Conservation (phyloP, 1,284 basidiomycete species). For the Pterulicium gracile region DNA sequence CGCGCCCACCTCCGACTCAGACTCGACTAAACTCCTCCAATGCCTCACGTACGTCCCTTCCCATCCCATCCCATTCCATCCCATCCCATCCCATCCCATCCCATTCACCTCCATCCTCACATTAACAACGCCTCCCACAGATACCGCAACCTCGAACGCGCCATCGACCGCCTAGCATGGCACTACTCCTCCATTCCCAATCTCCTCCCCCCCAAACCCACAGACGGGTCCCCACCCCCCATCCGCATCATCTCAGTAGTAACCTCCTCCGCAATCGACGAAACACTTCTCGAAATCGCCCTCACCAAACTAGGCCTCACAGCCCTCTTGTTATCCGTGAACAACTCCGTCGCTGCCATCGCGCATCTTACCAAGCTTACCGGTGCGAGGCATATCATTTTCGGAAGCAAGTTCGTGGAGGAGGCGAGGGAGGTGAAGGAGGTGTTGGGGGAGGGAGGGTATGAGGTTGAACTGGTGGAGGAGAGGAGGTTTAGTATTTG, state of each 20-base stretch:
- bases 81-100: too few species aligned
- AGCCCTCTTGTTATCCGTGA: constrained; percentile 37
- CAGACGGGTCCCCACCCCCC: constrained; percentile 16
- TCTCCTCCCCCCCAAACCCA: neutral
- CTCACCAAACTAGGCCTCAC: constrained; percentile 32
- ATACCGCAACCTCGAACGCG: constrained; percentile 21
- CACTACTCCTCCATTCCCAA: constrained; percentile 19
- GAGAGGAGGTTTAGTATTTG: constrained; percentile 33
- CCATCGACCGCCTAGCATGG: constrained; percentile 31
- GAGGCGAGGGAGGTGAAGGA: constrained; percentile 23
- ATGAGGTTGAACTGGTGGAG: constrained; percentile 20
- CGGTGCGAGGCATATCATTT: constrained; percentile 33
- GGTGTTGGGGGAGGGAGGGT: constrained; percentile 20
- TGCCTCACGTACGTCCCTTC: constrained; percentile 12
- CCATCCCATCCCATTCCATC: too few species aligned
- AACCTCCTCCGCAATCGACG: constrained; percentile 29
- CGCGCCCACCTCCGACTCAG: constrained; percentile 12
- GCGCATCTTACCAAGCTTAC: constrained; percentile 44
- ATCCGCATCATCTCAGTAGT: constrained; percentile 27
- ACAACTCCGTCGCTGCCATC: constrained; percentile 46
- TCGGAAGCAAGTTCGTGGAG: constrained; percentile 26
- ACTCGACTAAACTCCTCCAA: constrained; percentile 11
- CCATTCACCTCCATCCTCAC: neutral
- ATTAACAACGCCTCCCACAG: constrained; percentile 10
- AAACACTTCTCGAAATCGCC: constrained; percentile 33